Evolutionary conservation across 192 early-diverging fungal genomes (phyloP).

Genomic region (Linnemannia hyalina): DNA sequence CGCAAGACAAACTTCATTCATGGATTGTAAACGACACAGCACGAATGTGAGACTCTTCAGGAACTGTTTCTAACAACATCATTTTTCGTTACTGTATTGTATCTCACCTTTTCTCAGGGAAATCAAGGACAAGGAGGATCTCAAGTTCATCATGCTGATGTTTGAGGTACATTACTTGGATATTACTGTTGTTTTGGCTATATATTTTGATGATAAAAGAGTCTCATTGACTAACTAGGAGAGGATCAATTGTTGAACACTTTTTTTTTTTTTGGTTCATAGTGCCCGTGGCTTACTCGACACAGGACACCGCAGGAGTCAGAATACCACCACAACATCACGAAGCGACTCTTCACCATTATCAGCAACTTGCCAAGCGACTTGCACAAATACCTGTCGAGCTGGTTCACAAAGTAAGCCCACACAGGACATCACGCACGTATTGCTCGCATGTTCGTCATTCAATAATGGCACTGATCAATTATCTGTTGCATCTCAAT

Average conservation of each 20-base stretch:
- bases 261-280: not conserved
- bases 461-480: not conserved
- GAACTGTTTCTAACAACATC: not conserved
- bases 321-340: conserved; percentile 87
- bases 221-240: too few relatives aligned
- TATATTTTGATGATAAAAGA: not conserved
- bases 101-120: conserved; percentile 27
- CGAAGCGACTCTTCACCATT: conserved; percentile 84
- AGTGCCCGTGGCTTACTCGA: conserved; percentile 86
- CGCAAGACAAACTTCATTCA: not conserved
- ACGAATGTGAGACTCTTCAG: not conserved
- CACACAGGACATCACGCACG: not conserved
- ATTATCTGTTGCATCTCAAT: not conserved
- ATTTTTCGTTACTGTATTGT: not conserved
- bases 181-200: not conserved
- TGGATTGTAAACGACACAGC: not conserved
- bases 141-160: conserved; percentile 87
- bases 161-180: conserved; percentile 71
- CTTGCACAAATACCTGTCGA: conserved; percentile 89
- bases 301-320: conserved; percentile 83
- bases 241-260: not conserved
- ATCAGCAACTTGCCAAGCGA: conserved; percentile 86
- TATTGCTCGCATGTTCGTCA: not conserved
- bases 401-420: conserved; percentile 81
- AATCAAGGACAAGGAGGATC: conserved; percentile 68